Evolutionary conservation across 2,329 filamentous ascomycete species (phyloP).

Genomic region (Fusarium agapanthi): DNA sequence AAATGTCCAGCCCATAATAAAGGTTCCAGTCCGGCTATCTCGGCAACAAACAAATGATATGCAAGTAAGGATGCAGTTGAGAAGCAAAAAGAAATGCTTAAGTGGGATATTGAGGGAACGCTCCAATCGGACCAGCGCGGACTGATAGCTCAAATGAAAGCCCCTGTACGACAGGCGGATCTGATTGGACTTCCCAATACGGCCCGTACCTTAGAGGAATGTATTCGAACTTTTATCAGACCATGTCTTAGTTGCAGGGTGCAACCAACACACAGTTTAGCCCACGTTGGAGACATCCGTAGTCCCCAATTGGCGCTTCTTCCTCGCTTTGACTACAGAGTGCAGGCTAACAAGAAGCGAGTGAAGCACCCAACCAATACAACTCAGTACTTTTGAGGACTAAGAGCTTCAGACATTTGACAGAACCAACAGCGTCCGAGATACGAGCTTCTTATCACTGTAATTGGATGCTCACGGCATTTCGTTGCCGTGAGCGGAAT

Average conservation of each 20-base stretch:
- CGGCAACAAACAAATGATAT: neutral
- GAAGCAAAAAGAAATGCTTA: neutral
- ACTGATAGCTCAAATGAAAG: neutral
- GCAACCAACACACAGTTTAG: neutral
- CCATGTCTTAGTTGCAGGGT: neutral
- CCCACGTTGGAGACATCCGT: neutral
- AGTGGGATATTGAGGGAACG: no score
- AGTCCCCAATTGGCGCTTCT: neutral
- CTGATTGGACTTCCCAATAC: neutral
- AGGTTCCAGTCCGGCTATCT: neutral
- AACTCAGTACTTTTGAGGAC: neutral
- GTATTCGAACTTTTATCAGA: neutral
- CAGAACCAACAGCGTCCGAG: neutral
- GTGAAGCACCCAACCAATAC: neutral
- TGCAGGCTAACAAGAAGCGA: neutral
- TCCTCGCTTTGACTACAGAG: neutral
- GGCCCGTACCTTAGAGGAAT: neutral
- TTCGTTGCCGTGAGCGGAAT: neutral
- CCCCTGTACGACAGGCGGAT: neutral
- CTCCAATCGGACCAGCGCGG: neutral
- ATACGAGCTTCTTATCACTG: neutral
- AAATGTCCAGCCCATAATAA: neutral
- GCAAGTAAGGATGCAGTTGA: neutral
- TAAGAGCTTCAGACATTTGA: neutral
- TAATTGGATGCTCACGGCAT: neutral